Percentiles rank a stretch among this genome's conserved stretches.
These are phyloP conservation scores for Apiotrichum siamense DNA, from an alignment of 1,284 basidiomycete species.

Conservation along the genomic window DNA sequence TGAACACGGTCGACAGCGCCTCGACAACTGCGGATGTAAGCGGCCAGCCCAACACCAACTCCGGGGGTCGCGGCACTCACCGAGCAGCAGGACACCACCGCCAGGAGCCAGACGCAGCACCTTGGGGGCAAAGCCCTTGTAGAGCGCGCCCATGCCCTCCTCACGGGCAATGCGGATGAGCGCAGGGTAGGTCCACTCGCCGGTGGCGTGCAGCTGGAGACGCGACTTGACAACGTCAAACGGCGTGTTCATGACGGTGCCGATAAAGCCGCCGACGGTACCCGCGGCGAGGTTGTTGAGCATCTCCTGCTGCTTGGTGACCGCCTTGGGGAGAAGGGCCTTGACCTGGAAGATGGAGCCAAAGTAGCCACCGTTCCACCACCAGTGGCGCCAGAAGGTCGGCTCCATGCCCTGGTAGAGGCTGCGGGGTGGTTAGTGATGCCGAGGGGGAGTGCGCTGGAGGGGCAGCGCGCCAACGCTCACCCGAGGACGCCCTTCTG, in stretches of 20 bases:
- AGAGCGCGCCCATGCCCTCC: constrained; percentile 82
- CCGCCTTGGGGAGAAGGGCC: constrained; percentile 70
- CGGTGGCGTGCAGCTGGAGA: constrained; percentile 82
- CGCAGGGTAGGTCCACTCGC: constrained; percentile 56
- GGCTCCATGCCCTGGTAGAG: constrained; percentile 76
- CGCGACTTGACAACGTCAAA: constrained; percentile 89
- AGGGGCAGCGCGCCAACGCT: too few species aligned
- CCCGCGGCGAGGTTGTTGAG: constrained; percentile 91
- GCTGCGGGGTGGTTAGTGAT: constrained; percentile 11
- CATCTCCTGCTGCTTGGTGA: constrained; percentile 66
- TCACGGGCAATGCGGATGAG: constrained; percentile 75
- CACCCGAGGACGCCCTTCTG: constrained; percentile 76
- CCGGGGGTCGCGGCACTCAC: constrained; percentile 14
- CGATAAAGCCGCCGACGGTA: constrained; percentile 81
- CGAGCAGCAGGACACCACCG: constrained; percentile 82
- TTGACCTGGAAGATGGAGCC: constrained; percentile 81
- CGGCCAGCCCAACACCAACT: constrained; percentile 5
- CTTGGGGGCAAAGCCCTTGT: constrained; percentile 80
- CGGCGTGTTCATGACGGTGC: constrained; percentile 55
- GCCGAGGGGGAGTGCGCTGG: neutral
- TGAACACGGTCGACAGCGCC: constrained; percentile 38
- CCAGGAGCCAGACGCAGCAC: constrained; percentile 84
- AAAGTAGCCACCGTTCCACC: constrained; percentile 88
- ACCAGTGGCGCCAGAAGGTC: constrained; percentile 91
- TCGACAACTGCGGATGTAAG: constrained; percentile 37